Percentiles rank a stretch among this genome's conserved stretches.
Conservation (phyloP, 306 rosid species). For the Sesbania bispinosa region DNA sequence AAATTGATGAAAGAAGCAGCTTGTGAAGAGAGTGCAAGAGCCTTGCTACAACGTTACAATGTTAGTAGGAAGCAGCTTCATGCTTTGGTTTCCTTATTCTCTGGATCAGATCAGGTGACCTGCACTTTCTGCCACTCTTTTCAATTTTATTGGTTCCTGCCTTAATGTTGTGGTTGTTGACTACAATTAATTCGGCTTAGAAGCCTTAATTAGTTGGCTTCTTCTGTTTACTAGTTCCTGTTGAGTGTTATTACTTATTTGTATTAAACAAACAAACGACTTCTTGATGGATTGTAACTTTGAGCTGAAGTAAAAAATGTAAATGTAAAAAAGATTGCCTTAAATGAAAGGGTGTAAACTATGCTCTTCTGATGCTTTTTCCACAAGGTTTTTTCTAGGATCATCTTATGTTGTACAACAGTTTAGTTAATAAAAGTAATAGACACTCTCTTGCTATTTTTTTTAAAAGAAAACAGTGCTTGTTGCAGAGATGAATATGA, state of each 20-base stretch:
- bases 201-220: constrained; percentile 4
- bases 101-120: constrained; percentile 83
- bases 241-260: not conserved
- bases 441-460: not conserved
- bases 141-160: constrained; percentile 15
- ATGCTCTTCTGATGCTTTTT: not conserved
- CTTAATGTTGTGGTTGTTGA: not conserved
- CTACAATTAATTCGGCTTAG: not conserved
- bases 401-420: not conserved
- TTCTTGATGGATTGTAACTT: constrained; percentile 18
- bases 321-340: constrained; percentile 4
- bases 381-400: constrained; percentile 17
- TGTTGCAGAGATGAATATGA: constrained; percentile 19
- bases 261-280: not conserved
- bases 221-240: not conserved
- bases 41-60: constrained; percentile 63
- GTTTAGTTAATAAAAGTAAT: not conserved
- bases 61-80: constrained; percentile 63
- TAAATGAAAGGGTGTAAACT: not conserved
- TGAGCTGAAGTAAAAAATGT: constrained; percentile 6
- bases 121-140: not conserved
- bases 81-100: constrained; percentile 52
- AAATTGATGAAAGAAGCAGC: constrained; percentile 34
- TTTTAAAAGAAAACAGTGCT: not conserved
- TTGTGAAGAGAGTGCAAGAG: constrained; percentile 49